Evolutionary conservation across 2,329 filamentous ascomycete species (phyloP), one percentile per base, ranked within the genome.

Genomic region (Colletotrichum cuscutae): DNA sequence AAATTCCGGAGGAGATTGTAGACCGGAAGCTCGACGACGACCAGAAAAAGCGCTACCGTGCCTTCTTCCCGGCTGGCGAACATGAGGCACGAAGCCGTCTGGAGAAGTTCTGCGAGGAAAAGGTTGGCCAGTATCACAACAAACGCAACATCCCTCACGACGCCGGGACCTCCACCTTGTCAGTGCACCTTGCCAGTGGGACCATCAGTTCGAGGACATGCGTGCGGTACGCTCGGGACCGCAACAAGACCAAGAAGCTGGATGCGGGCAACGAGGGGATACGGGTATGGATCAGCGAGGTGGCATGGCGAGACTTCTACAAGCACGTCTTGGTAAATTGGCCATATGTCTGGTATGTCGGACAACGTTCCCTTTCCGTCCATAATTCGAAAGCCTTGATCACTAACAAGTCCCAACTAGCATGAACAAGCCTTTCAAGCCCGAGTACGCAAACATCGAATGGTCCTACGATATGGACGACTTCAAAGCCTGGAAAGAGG

Each of bases 221-320:
- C 11, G 86, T 95, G 6, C 84, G 88, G 4, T 84, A 85, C 32
- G 94, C 94, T 0, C 86, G 89, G 37, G 88, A 90, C 67, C 82
- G 84, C 35, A 94, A 94, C 77, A 90, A 84, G 30, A 89, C 88
- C 1, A 90, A 89, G 79, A 89, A 90, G 70, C 86, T 97, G 1
- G 89, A 95, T 72, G 89, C 85, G 1, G 92, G 93, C 0, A 87
- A 88, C 24, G 82, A 89, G 19, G 94, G 93, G 0, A 92, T 94
- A 69, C 85, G 88, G 63, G 86, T 87, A 0, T 97, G 94, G 94
- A 94, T 97, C 75, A 91, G 91, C 65, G 94, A 97, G 81, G 87
- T 97, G 4, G 94, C 94, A 0, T 97, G 94, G 94, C 87, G 94
- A 15, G 94, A 97, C 78, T 97, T 97, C 78, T 97, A 97, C 83